Evolutionary conservation across 2,329 filamentous ascomycete genomes (phyloP).

Genomic region (Colletotrichum spinosum): DNA sequence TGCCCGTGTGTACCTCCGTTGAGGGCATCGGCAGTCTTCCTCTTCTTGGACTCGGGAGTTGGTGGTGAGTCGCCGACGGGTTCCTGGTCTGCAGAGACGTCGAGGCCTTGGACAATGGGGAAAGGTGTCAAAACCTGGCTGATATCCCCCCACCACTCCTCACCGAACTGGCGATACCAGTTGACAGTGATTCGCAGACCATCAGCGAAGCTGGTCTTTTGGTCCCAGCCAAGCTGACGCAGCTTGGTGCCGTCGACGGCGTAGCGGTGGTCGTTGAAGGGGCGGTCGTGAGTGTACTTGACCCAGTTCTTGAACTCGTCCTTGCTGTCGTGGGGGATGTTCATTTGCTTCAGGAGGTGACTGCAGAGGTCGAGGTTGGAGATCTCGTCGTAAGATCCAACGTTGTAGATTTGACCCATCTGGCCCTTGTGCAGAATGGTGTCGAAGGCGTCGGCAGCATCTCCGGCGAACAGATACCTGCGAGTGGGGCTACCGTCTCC

Average conservation of each 20-base stretch:
- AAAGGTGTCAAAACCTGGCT: conserved; percentile 76
- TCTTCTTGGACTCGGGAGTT: conserved; percentile 40
- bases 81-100: conserved; percentile 66
- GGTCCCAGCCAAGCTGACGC: conserved; percentile 74
- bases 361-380: conserved; percentile 78
- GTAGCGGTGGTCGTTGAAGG: conserved; percentile 82
- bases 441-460: conserved; percentile 85
- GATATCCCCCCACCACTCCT: conserved; percentile 80
- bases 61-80: conserved; percentile 47
- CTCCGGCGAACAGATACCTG: conserved; percentile 81
- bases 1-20: conserved; percentile 30
- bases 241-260: conserved; percentile 78
- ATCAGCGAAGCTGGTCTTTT: conserved; percentile 72
- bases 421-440: conserved; percentile 83
- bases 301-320: conserved; percentile 73
- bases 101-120: conserved; percentile 67
- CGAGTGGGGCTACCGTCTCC: conserved; percentile 81
- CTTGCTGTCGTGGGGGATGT: conserved; percentile 61
- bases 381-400: conserved; percentile 81
- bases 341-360: conserved; percentile 72
- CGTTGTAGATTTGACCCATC: conserved; percentile 84
- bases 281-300: conserved; percentile 80
- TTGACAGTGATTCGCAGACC: conserved; percentile 74
- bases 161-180: conserved; percentile 76
- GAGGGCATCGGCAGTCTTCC: conserved; percentile 34